phyloP scores from a whole-genome alignment of 1,284 basidiomycete genomes.

The Pseudomicrostroma phylloplanum region DNA sequence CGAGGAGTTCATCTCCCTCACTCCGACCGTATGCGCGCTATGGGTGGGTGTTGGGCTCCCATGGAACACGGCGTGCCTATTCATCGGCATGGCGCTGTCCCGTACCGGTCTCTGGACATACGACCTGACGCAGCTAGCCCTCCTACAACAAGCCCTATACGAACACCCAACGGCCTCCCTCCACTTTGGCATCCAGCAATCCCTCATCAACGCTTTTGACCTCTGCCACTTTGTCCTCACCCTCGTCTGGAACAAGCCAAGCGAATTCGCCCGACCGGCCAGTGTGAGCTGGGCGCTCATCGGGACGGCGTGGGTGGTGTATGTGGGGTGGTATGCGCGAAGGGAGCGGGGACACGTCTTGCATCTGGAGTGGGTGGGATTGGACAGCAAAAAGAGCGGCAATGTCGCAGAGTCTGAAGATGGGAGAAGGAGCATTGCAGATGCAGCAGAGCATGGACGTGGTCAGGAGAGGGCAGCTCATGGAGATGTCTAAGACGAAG shows the following conservation, averaged over 20 bases:
- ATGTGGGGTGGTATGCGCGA: slow-evolving; percentile 30
- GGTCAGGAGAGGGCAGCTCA: too few relatives aligned
- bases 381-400: too few relatives aligned
- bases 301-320: slow-evolving; percentile 28
- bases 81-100: slow-evolving; percentile 55
- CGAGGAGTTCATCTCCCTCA: slow-evolving; percentile 26
- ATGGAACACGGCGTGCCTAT: slow-evolving; percentile 33
- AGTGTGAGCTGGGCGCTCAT: slow-evolving; percentile 29
- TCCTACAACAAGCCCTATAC: slow-evolving; percentile 40
- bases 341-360: slow-evolving; percentile 36
- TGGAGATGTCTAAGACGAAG: too few relatives aligned
- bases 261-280: slow-evolving; percentile 36
- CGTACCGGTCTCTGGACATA: slow-evolving; percentile 58
- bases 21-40: slow-evolving; percentile 24
- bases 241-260: slow-evolving; percentile 27
- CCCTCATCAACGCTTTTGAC: slow-evolving; percentile 17
- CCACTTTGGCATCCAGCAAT: neutral
- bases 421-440: too few relatives aligned
- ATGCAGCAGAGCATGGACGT: too few relatives aligned
- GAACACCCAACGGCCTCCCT: slow-evolving; percentile 26
- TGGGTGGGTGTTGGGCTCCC: slow-evolving; percentile 26
- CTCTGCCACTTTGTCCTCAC: slow-evolving; percentile 36
- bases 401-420: too few relatives aligned
- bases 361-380: slow-evolving; percentile 24
- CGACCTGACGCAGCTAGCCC: slow-evolving; percentile 57